Evolutionary conservation across 257 asterid genomes (phyloP).

Genomic region (Mentha longifolia): DNA sequence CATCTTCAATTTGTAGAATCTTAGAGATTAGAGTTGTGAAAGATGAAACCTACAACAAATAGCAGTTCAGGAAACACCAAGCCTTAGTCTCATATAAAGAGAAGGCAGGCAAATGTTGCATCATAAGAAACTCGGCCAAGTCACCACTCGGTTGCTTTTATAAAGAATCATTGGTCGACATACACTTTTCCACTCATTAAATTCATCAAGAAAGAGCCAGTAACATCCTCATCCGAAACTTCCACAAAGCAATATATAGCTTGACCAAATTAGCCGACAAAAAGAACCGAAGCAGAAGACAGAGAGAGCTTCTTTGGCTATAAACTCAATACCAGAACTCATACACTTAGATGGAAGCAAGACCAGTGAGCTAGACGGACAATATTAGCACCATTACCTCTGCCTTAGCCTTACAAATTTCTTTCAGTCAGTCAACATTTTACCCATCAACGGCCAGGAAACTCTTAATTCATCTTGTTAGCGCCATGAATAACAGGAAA

Average conservation of each 20-base stretch:
- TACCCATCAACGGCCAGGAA: too few species aligned
- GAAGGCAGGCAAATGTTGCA: background rate
- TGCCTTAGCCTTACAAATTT: background rate
- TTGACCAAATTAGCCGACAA: background rate
- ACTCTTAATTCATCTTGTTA: too few species aligned
- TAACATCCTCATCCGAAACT: background rate
- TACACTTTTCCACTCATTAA: background rate
- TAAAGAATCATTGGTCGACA: background rate
- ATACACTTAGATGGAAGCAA: background rate
- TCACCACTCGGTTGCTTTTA: conserved; percentile 7
- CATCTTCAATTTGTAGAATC: conserved; percentile 46
- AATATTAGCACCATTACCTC: background rate
- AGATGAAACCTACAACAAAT: conserved; percentile 12
- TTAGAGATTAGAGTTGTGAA: conserved; percentile 28
- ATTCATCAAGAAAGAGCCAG: conserved; percentile 5
- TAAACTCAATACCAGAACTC: background rate
- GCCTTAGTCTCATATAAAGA: conserved; percentile 9
- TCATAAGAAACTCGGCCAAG: background rate
- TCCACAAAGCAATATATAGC: conserved; percentile 1
- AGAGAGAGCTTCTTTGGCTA: too few species aligned
- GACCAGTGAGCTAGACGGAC: background rate
- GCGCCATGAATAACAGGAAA: too few species aligned
- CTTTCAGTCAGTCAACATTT: background rate
- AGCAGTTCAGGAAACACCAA: background rate
- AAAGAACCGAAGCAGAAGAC: too few species aligned